Evolutionary conservation across 495 filamentous ascomycete species (phyloP).

Genomic region (Parachaetomium inaequale): DNA sequence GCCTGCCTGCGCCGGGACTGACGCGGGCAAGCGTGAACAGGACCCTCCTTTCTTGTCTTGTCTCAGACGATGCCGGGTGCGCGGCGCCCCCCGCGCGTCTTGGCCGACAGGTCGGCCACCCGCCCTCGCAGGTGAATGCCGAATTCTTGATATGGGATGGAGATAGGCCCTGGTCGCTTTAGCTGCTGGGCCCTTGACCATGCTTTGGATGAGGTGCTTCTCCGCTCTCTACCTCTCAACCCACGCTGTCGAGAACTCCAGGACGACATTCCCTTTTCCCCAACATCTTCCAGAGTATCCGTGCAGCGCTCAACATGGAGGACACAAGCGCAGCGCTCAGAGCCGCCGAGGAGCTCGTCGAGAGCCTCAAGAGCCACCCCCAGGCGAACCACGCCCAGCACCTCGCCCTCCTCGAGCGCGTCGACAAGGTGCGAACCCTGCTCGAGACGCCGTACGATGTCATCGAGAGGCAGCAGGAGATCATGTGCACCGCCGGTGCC

Average conservation of each 20-base stretch:
- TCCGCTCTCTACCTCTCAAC: constrained; percentile 2
- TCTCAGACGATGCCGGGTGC: background rate
- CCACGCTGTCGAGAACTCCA: background rate
- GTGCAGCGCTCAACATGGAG: background rate
- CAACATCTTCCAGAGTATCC: background rate
- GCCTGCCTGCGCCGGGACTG: background rate
- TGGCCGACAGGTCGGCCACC: background rate
- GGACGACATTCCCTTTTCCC: background rate
- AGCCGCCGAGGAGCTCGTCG: constrained; percentile 31
- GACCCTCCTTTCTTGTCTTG: background rate
- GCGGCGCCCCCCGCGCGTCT: background rate
- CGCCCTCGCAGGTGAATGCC: background rate
- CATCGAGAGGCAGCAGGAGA: constrained; percentile 22
- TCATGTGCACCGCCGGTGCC: constrained; percentile 16
- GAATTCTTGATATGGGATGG: constrained; percentile 4
- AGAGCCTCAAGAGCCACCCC: constrained; percentile 22
- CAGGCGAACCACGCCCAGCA: constrained; percentile 20
- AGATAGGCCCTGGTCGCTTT: constrained; percentile 5
- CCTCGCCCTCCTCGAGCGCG: constrained; percentile 22
- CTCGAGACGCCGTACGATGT: constrained; percentile 29
- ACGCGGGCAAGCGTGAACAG: background rate
- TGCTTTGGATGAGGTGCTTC: background rate
- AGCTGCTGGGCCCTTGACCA: background rate
- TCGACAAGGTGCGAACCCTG: constrained; percentile 18
- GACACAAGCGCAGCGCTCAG: constrained; percentile 22